Base-by-base conservation (phyloP, 2,329 filamentous ascomycete species). In the Calcarisporium arbuscula region DNA sequence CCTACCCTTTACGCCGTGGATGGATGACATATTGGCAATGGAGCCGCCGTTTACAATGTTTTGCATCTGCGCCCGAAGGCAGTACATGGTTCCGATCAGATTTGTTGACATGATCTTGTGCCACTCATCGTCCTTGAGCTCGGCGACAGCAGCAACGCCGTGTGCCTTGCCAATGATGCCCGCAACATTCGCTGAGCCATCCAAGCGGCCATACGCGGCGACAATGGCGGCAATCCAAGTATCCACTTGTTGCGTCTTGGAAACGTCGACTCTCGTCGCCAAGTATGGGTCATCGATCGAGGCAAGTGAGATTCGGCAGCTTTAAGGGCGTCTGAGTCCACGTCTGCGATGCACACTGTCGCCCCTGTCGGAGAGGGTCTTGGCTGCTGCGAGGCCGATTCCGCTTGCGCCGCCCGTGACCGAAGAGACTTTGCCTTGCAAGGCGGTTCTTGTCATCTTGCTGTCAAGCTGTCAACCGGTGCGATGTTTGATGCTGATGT, bases 21-120 rank as follows among this genome's bases (percentile, higher is more conserved):
- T 67, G 23, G 65, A 72, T n/a, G 65, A 61, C 19, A 70, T 60
- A 48, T 74, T 77, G 38, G 79, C 74, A 46, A 79, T 76, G 42
- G 71, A 73, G 1, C 71, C 72, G 2, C 67, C 64, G n/a, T 66
- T 56, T 2, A 58, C 58, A 30, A 76, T 62, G 26, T 62, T 60
- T 23, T 50, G 50, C 27, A 68, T 53, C 49, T 65, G 49, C 8
- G 64, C 63, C 22, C 65, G 57, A 42, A 70, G 41, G 42, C 66
- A 69, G 47, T 68, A 67, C 65, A 70, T 69, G 28, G 58, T 61
- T 3, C 67, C 66, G 3, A 64, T 69, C 30, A 70, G 49, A 40
- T 70, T 70, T 32, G 70, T 58, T 5, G 52, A 55, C 14, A 71
- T 62, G 29, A 66, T 66, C 33, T 52, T 58, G 32, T 67, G 48